These are phyloP conservation scores for Echium plantagineum DNA, from an alignment of 257 asterid species.

Conservation along the genomic window DNA sequence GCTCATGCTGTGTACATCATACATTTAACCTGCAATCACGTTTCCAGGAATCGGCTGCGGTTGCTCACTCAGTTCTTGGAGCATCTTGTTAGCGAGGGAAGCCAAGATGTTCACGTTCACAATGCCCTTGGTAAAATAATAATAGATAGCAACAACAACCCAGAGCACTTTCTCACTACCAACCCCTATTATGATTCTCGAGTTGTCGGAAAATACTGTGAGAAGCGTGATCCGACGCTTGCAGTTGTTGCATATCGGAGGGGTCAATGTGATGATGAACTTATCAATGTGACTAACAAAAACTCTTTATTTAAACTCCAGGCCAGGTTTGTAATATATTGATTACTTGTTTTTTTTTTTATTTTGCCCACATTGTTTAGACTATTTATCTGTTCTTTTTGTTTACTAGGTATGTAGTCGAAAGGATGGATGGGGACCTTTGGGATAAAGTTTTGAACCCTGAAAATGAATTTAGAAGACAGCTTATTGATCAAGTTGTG, in stretches of 20 bases:
- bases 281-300: constrained; percentile 86
- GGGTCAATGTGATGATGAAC: constrained; percentile 98
- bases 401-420: constrained; percentile 77
- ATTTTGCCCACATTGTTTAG: constrained; percentile 6
- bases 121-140: constrained; percentile 98
- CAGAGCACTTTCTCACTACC: constrained; percentile 98
- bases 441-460: constrained; percentile 95
- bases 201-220: constrained; percentile 97
- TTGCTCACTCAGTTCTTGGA: constrained; percentile 94
- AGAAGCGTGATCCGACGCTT: constrained; percentile 99
- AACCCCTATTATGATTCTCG: constrained; percentile 97
- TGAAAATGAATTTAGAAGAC: constrained; percentile 92
- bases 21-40: constrained; percentile 8
- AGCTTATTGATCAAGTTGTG: constrained; percentile 98
- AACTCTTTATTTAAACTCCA: constrained; percentile 94
- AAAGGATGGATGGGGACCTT: constrained; percentile 95
- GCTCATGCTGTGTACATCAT: constrained; percentile 10
- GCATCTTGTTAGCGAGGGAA: constrained; percentile 99
- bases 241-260: constrained; percentile 99
- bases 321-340: constrained; percentile 58
- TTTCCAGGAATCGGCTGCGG: constrained; percentile 90
- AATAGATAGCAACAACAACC: constrained; percentile 94
- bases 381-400: constrained; percentile 6
- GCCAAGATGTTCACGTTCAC: constrained; percentile 99
- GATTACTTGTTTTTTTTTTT: constrained; percentile 1